Base-by-base conservation (phyloP, 2,329 filamentous ascomycete species). In the Alternaria panax region DNA sequence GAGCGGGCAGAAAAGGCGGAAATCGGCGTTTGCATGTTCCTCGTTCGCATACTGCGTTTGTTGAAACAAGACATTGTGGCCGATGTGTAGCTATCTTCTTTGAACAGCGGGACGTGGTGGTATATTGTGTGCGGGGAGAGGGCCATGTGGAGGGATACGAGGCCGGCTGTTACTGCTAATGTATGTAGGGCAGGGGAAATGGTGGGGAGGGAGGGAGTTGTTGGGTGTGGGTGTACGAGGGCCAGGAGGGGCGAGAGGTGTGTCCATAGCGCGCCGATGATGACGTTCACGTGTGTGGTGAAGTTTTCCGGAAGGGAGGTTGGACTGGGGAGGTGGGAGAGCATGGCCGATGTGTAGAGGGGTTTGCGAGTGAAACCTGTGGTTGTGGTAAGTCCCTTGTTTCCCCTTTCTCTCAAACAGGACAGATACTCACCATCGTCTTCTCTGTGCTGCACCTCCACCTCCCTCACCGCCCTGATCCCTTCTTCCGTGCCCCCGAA, bases 41-140 rank as follows among this genome's bases (percentile, higher is more conserved):
- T 7, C 32, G 50, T 43, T 3, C 41, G n/a, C 69, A 75, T 70
- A 0, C 53, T 2, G 0, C 7, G 0, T 0, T 45, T 2, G 62
- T 76, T 75, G 60, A 70, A 62, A n/a, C 62, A 68, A 5, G 71
- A 59, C 68, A 72, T 70, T 24, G 57, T 18, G 0, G 43, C 8
- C 4, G 16, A 7, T 4, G 22, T 42, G 54, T 65, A 76, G 16
- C 9, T 45, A 16, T 70, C 65, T 63, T 76, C 72, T 54, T 75
- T 75, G 64, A 68, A 66, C 0, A 65, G 34, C 14, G 71, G 71
- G 1, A 50, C 41, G 54, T 72, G 61, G 65, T 69, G 56, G 65
- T 78, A 78, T 3, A 65, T 65, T 3, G 73, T 76, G 56, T 70
- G 62, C 0, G 60, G 42, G 43, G 74, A 69, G 6, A 67, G 28